phyloP scores from a whole-genome alignment of 2,329 filamentous ascomycete genomes.

The Colletotrichum spinosum region DNA sequence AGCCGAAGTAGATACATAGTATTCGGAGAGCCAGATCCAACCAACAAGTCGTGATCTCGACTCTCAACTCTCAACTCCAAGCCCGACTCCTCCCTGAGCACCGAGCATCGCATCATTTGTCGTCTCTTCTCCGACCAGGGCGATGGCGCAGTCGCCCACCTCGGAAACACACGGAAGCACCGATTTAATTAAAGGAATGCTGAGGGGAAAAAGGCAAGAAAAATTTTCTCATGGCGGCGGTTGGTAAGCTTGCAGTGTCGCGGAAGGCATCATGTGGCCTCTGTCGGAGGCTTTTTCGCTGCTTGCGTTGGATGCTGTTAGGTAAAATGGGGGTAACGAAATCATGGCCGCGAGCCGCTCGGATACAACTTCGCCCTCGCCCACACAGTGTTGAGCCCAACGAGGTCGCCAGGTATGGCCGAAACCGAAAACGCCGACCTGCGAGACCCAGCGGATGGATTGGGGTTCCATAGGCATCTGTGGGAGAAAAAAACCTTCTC shows the following conservation, averaged over 20 bases:
- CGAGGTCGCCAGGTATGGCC: background rate
- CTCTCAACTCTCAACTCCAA: too few relatives aligned
- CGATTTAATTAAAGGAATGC: background rate
- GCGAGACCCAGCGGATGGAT: background rate
- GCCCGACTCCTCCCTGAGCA: too few relatives aligned
- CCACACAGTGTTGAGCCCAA: conserved; percentile 4
- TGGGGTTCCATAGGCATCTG: background rate
- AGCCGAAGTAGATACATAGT: too few relatives aligned
- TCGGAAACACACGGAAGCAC: conserved; percentile 12
- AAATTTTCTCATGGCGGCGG: conserved; percentile 3
- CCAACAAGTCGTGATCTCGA: too few relatives aligned
- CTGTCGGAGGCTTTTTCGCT: conserved; percentile 19
- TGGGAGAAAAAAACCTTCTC: too few relatives aligned
- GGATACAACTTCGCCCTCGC: background rate
- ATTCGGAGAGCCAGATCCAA: too few relatives aligned
- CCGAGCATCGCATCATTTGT: too few relatives aligned
- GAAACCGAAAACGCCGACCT: background rate
- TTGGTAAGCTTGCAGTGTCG: background rate
- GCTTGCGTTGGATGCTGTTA: conserved; percentile 12
- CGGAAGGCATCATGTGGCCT: conserved; percentile 18
- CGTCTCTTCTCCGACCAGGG: too few relatives aligned
- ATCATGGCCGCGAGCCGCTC: conserved; percentile 2
- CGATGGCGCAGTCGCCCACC: too few relatives aligned
- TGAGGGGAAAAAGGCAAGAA: background rate
- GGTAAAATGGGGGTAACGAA: conserved; percentile 25